These are phyloP conservation scores for Exophiala sp. DNA, from an alignment of 2,329 filamentous ascomycete genomes.

Conservation along the genomic window DNA sequence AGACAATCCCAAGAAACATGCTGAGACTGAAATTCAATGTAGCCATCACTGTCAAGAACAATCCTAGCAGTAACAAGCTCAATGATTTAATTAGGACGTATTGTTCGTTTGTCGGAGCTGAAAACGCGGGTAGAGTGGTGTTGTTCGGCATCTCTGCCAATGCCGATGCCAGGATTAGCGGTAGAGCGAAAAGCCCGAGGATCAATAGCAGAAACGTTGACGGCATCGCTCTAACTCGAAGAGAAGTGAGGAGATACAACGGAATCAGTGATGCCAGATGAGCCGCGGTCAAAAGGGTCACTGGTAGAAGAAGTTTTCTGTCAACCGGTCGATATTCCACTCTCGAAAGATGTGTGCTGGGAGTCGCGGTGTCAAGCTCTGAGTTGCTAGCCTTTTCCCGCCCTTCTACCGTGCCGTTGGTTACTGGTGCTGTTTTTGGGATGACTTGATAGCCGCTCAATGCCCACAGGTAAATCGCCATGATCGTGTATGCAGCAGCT, in stretches of 20 bases:
- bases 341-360: not conserved
- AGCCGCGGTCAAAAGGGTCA: constrained; percentile 66
- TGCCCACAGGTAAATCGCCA: constrained; percentile 91
- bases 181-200: constrained; percentile 44
- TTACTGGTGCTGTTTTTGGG: constrained; percentile 18
- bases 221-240: constrained; percentile 37
- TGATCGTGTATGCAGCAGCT: constrained; percentile 91
- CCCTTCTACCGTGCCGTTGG: constrained; percentile 33
- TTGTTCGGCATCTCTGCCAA: constrained; percentile 40
- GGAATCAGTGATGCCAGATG: constrained; percentile 78
- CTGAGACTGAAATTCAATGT: constrained; percentile 94
- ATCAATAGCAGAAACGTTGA: constrained; percentile 52
- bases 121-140: constrained; percentile 54
- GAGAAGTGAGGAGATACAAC: constrained; percentile 74
- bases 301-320: constrained; percentile 48
- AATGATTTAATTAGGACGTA: constrained; percentile 72
- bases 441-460: constrained; percentile 64
- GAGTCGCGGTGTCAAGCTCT: constrained; percentile 3
- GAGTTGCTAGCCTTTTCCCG: constrained; percentile 18
- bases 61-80: constrained; percentile 85
- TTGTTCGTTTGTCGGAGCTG: constrained; percentile 15
- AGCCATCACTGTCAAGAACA: constrained; percentile 86
- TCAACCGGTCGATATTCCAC: constrained; percentile 33
- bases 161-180: constrained; percentile 41
- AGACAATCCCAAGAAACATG: constrained; percentile 76